Conservation (phyloP, 371 early-diverging fungal genomes). For the Mortierella sp. region DNA sequence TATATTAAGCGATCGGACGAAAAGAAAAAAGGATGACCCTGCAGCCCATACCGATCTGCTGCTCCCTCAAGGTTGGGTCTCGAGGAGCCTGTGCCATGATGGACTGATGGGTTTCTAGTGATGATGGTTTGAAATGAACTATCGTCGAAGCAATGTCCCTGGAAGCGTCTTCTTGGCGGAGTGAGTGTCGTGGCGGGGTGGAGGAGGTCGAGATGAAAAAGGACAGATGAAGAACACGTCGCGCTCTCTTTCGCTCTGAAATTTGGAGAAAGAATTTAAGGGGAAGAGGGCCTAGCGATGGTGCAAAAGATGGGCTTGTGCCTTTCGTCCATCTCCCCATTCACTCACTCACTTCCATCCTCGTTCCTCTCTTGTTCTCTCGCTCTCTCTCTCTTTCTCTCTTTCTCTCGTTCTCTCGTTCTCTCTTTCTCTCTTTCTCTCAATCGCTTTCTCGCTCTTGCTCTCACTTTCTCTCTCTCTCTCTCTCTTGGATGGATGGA, state of each 20-base stretch:
- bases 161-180: background rate
- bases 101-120: constrained; percentile 3
- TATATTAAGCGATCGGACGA: background rate
- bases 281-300: too few relatives aligned
- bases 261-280: background rate
- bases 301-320: too few relatives aligned
- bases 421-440: too few relatives aligned
- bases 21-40: background rate
- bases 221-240: background rate
- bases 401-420: too few relatives aligned
- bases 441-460: too few relatives aligned
- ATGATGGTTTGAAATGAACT: background rate
- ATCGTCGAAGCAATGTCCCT: background rate
- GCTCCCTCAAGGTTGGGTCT: constrained; percentile 48
- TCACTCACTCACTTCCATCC: too few relatives aligned
- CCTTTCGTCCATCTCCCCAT: too few relatives aligned
- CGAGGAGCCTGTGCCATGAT: constrained; percentile 46
- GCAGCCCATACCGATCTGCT: constrained; percentile 47
- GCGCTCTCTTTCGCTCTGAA: background rate
- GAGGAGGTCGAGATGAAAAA: background rate
- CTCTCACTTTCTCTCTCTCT: too few relatives aligned
- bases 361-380: too few relatives aligned
- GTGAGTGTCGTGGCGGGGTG: background rate
- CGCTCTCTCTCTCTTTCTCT: too few relatives aligned
- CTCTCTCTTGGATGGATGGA: too few relatives aligned